A percentile compares a stretch with the other conserved stretches of the same genome.
phyloP scores from a whole-genome alignment of 2,329 filamentous ascomycete species.

The Penicillium frequentans region DNA sequence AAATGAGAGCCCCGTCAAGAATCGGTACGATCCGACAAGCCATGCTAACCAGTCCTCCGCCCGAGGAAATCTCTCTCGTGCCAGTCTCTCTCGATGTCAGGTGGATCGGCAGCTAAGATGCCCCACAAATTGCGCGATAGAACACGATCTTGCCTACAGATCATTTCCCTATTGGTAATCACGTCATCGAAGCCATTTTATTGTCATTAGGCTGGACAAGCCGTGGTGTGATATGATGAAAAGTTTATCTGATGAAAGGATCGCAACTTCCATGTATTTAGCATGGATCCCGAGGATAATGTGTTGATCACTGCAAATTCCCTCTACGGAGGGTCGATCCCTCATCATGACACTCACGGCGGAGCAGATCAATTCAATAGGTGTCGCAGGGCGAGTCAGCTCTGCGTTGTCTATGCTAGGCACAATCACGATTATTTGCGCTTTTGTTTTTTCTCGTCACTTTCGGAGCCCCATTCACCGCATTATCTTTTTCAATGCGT shows the following conservation, averaged over 20 bases:
- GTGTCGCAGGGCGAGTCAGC: conserved; percentile 31
- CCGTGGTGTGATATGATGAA: background rate
- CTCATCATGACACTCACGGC: conserved; percentile 23
- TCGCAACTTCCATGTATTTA: background rate
- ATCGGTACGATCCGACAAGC: background rate
- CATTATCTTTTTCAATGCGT: conserved; percentile 41
- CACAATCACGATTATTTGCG: conserved; percentile 35
- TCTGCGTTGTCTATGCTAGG: conserved; percentile 36
- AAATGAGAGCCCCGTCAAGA: background rate
- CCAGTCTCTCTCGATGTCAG: background rate
- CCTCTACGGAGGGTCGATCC: conserved; percentile 1
- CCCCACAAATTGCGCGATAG: background rate
- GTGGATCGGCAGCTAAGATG: background rate
- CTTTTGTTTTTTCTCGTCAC: conserved; percentile 32
- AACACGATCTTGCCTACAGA: background rate
- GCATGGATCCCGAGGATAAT: background rate
- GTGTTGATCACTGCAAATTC: background rate
- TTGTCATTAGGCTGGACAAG: conserved; percentile 6
- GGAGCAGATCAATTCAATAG: conserved; percentile 26
- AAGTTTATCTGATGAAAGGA: background rate
- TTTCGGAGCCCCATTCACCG: conserved; percentile 43
- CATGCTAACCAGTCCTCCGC: no score
- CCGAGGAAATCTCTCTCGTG: background rate
- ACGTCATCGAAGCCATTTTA: conserved; percentile 11
- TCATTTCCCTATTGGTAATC: conserved; percentile 4